A percentile compares a stretch with the other conserved stretches of the same genome.
Evolutionary conservation across 192 early-diverging fungal species (phyloP).

Genomic region (Paraglomus brasilianum): DNA sequence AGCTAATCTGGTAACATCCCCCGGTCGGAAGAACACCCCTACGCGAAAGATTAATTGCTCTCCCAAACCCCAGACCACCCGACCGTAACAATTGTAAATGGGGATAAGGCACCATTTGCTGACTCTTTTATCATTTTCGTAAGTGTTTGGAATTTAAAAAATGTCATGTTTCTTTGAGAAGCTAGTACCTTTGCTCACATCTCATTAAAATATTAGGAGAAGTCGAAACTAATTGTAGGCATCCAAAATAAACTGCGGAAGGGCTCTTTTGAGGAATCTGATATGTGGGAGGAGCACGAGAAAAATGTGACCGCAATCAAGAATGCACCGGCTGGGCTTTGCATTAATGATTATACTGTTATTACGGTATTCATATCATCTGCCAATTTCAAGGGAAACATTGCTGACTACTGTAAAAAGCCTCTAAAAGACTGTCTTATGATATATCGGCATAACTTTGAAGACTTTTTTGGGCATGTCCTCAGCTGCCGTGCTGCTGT

Average conservation of each 20-base stretch:
- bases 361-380: no score
- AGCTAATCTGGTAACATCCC: no score
- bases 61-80: no score
- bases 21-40: no score
- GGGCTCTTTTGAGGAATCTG: not conserved
- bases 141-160: not conserved
- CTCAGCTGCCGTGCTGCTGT: not conserved
- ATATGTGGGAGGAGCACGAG: not conserved
- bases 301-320: not conserved
- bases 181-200: no score
- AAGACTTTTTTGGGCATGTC: not conserved
- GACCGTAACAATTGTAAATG: not conserved
- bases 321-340: not conserved
- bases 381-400: no score
- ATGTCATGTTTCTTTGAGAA: no score
- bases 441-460: constrained; percentile 7
- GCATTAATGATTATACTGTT: no score
- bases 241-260: not conserved
- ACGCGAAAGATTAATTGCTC: no score
- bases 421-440: constrained; percentile 1
- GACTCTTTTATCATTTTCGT: not conserved
- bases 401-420: not conserved
- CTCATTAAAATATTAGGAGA: no score
- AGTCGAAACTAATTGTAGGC: no score
- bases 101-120: not conserved